A percentile compares a stretch with the other conserved stretches of the same genome.
Evolutionary conservation across 768 basidiomycete species (phyloP).

Genomic region (Phanerochaete sordida): DNA sequence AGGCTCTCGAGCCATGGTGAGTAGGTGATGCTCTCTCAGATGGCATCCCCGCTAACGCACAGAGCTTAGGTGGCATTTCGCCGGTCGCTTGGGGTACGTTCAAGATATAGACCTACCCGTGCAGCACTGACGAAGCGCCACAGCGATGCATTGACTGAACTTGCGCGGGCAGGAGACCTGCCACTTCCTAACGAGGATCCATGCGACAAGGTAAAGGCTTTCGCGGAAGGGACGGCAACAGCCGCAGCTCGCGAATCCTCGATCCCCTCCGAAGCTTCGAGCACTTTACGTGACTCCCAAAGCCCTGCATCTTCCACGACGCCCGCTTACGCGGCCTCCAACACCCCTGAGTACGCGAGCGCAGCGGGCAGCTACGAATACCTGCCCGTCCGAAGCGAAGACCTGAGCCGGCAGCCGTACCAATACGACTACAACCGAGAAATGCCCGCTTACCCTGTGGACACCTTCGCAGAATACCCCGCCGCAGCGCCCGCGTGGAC

Average conservation of each 20-base stretch:
- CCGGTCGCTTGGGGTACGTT: constrained; percentile 40
- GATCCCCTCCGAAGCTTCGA: neutral
- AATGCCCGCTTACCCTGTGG: neutral
- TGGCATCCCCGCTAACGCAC: neutral
- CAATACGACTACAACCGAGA: neutral
- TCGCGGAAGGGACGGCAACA: neutral
- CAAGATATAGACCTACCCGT: neutral
- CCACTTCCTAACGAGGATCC: neutral
- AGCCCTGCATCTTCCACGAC: neutral
- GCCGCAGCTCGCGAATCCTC: neutral
- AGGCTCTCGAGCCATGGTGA: constrained; percentile 28
- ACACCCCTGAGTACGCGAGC: neutral
- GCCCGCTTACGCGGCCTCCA: neutral
- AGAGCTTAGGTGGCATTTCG: constrained; percentile 35
- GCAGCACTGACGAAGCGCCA: constrained; percentile 1
- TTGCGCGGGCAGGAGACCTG: constrained; percentile 4
- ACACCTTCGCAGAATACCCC: neutral
- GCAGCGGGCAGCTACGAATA: neutral
- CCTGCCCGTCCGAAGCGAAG: constrained; percentile 2
- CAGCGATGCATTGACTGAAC: constrained; percentile 7
- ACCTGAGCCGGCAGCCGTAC: neutral
- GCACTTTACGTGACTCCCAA: neutral
- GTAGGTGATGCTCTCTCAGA: neutral
- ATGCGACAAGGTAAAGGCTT: neutral
- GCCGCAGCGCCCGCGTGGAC: neutral